Percentiles rank a stretch among this genome's conserved stretches.
phyloP scores from a whole-genome alignment of 2,329 filamentous ascomycete genomes.

The Neophaeococcomyces aloes region DNA sequence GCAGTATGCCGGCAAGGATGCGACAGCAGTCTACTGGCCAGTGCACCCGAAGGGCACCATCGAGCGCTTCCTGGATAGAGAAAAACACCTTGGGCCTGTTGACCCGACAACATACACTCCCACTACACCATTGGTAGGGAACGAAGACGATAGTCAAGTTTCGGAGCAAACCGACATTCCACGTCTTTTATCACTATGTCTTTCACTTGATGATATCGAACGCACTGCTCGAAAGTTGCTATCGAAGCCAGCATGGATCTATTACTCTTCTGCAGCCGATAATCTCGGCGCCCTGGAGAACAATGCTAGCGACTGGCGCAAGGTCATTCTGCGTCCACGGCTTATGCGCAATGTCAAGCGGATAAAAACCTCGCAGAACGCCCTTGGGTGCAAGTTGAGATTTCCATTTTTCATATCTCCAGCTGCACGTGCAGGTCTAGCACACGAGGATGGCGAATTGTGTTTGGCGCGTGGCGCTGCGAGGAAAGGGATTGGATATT shows the following conservation, averaged over 20 bases:
- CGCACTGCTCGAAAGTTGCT: constrained; percentile 9
- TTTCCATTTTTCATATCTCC: constrained; percentile 33
- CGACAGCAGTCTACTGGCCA: constrained; percentile 26
- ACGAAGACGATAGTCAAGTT: too few relatives aligned
- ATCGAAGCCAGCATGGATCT: constrained; percentile 9
- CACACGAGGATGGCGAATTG: constrained; percentile 28
- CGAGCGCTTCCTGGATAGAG: constrained; percentile 6
- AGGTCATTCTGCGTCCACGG: constrained; percentile 31
- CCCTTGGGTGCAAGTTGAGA: constrained; percentile 26
- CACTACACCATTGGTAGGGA: too few relatives aligned
- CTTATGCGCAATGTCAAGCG: constrained; percentile 32
- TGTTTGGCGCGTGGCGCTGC: constrained; percentile 29
- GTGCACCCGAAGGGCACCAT: constrained; percentile 11
- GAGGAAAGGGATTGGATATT: constrained; percentile 27
- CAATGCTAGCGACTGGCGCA: constrained; percentile 17
- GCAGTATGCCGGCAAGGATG: constrained; percentile 80
- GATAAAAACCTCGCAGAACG: constrained; percentile 14
- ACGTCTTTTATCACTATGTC: constrained; percentile 8
- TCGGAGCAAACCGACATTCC: too few relatives aligned
- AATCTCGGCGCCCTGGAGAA: constrained; percentile 16
- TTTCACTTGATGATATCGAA: constrained; percentile 13
- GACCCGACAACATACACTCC: background rate
- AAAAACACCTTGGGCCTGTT: constrained; percentile 8
- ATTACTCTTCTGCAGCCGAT: constrained; percentile 15
- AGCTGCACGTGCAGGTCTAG: constrained; percentile 28